phyloP scores from a whole-genome alignment of 345 rosid species.

The Aethionema arabicum region DNA sequence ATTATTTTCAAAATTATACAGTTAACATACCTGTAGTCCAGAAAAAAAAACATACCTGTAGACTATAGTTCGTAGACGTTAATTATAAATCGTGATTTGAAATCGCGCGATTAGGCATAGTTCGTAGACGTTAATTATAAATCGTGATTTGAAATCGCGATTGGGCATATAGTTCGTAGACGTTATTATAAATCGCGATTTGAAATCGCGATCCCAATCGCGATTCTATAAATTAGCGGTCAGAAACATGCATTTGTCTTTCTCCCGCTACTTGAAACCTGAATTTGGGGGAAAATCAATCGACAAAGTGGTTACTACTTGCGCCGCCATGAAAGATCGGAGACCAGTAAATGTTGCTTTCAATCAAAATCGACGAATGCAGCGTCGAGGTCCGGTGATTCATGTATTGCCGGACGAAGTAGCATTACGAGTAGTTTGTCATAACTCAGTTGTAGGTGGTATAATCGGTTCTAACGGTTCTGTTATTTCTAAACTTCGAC shows the following conservation, averaged over 20 bases:
- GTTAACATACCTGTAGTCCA: too few species aligned
- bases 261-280: slow-evolving; percentile 28
- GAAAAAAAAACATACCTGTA: too few species aligned
- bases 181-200: too few species aligned
- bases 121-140: too few species aligned
- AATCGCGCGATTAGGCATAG: too few species aligned
- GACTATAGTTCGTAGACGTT: too few species aligned
- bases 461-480: slow-evolving; percentile 45
- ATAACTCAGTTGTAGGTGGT: slow-evolving; percentile 40
- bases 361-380: slow-evolving; percentile 25
- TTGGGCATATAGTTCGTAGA: too few species aligned
- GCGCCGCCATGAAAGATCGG: slow-evolving; percentile 35
- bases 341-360: background rate
- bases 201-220: too few species aligned
- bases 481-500: slow-evolving; percentile 37
- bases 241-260: slow-evolving; percentile 2
- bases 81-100: too few species aligned
- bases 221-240: background rate
- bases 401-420: slow-evolving; percentile 33
- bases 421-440: slow-evolving; percentile 46
- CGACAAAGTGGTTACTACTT: background rate
- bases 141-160: too few species aligned
- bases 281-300: background rate
- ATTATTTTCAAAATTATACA: too few species aligned
- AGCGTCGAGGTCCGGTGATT: slow-evolving; percentile 15